Evolutionary conservation across 352 stramenopile genomes (phyloP).

Genomic region (Pythium grandisporangium): DNA sequence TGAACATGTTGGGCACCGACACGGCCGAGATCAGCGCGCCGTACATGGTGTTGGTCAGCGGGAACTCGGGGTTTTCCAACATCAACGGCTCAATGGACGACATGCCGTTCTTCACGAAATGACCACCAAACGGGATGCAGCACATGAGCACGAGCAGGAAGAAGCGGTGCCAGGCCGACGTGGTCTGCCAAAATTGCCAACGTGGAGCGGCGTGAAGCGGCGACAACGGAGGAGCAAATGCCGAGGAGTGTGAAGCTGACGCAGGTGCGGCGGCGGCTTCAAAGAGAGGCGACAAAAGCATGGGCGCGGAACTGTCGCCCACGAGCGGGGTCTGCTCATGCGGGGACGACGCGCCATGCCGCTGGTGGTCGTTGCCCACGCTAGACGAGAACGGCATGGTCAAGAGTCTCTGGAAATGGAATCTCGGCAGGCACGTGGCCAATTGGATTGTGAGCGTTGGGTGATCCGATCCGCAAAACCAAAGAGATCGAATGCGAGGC

Average conservation of each 20-base stretch:
- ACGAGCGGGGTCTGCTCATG: constrained; percentile 13
- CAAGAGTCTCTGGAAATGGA: too few species aligned
- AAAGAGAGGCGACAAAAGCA: not conserved
- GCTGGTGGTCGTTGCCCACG: too few species aligned
- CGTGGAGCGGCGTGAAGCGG: constrained; percentile 24
- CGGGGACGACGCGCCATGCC: not conserved
- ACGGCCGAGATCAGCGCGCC: constrained; percentile 71
- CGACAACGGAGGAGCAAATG: constrained; percentile 3
- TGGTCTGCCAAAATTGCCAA: constrained; percentile 70
- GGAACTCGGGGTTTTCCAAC: constrained; percentile 62
- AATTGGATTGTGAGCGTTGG: too few species aligned
- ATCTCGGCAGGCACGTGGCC: too few species aligned
- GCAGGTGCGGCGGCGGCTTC: not conserved
- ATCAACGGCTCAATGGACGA: constrained; percentile 76
- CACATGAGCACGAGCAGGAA: constrained; percentile 81
- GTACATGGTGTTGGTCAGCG: constrained; percentile 82
- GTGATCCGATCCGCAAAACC: too few species aligned
- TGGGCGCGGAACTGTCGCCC: not conserved
- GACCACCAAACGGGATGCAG: constrained; percentile 73
- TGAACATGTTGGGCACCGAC: constrained; percentile 77
- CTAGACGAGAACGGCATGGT: too few species aligned
- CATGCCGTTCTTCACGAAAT: constrained; percentile 87
- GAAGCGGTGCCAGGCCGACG: constrained; percentile 59
- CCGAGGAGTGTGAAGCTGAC: not conserved
- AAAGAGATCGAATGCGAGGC: too few species aligned